These are phyloP conservation scores for Tetradesmus lagerheimii DNA, from an alignment of 139 green algal genomes.

Conservation along the genomic window DNA sequence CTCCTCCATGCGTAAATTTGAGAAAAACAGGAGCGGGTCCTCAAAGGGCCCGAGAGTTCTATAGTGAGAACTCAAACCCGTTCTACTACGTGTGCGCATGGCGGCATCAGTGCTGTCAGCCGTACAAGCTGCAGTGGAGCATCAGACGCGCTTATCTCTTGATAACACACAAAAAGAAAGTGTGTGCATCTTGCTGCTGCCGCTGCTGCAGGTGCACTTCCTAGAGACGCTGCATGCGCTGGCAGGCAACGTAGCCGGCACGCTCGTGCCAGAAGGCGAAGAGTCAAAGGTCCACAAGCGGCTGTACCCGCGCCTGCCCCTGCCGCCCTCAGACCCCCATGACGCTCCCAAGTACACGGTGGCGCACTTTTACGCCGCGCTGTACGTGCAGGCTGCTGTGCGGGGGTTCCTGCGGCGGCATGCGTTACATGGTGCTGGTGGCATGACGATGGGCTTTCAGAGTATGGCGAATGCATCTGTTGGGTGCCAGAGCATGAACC, in stretches of 20 bases:
- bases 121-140: too few relatives aligned
- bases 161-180: too few relatives aligned
- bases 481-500: background rate
- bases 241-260: constrained; percentile 65
- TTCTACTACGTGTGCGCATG: too few relatives aligned
- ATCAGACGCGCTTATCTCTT: too few relatives aligned
- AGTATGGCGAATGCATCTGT: background rate
- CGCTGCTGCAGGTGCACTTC: constrained; percentile 43
- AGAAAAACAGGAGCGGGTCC: too few relatives aligned
- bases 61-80: too few relatives aligned
- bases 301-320: constrained; percentile 45
- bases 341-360: constrained; percentile 70
- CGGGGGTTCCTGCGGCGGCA: constrained; percentile 75
- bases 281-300: constrained; percentile 50
- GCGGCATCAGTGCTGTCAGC: too few relatives aligned
- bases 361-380: constrained; percentile 76
- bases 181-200: background rate
- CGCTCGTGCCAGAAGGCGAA: constrained; percentile 46
- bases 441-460: background rate
- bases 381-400: constrained; percentile 81
- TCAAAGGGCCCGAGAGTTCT: too few relatives aligned
- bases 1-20: too few relatives aligned
- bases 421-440: constrained; percentile 44
- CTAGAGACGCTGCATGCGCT: constrained; percentile 81
- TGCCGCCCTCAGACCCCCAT: background rate